Evolutionary conservation across 139 green algal genomes (phyloP).

Genomic region (Tetratostichococcus sp.): DNA sequence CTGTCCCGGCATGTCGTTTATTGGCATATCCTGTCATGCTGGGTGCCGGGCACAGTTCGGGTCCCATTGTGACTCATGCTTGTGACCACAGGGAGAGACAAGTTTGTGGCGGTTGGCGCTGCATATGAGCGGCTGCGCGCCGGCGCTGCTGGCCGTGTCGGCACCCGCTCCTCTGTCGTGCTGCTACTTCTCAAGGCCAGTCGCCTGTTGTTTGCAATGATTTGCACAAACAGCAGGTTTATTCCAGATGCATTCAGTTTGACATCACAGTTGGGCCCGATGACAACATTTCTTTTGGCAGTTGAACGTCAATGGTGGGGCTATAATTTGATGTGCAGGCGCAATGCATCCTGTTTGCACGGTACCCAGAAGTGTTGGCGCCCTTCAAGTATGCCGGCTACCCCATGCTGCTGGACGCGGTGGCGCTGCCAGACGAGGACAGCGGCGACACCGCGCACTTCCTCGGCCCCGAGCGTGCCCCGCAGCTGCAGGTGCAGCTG

Average conservation of each 20-base stretch:
- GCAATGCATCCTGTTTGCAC: conserved; percentile 80
- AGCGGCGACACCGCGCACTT: conserved; percentile 32
- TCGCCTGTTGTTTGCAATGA: too few species aligned
- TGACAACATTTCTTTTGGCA: too few species aligned
- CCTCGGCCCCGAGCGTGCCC: conserved; percentile 31
- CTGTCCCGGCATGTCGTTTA: too few species aligned
- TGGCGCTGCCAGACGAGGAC: conserved; percentile 24
- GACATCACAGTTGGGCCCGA: conserved; percentile 5
- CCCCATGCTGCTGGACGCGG: conserved; percentile 73
- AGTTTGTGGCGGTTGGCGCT: conserved; percentile 76
- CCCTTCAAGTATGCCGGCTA: conserved; percentile 96
- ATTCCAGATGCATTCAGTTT: too few species aligned
- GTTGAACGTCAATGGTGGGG: too few species aligned
- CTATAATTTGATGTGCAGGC: conserved; percentile 37
- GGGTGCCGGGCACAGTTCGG: too few species aligned
- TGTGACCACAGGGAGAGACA: conserved; percentile 62
- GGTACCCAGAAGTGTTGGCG: conserved; percentile 66
- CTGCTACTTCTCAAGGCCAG: conserved; percentile 62
- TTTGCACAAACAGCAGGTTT: too few species aligned
- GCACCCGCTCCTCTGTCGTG: conserved; percentile 76
- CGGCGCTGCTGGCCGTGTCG: conserved; percentile 47
- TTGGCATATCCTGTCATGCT: too few species aligned
- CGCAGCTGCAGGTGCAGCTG: conserved; percentile 24
- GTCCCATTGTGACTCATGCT: too few species aligned
- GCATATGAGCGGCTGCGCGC: conserved; percentile 87